These are phyloP conservation scores for Cinchona pubescens DNA, from an alignment of 257 asterid species.

Conservation along the genomic window DNA sequence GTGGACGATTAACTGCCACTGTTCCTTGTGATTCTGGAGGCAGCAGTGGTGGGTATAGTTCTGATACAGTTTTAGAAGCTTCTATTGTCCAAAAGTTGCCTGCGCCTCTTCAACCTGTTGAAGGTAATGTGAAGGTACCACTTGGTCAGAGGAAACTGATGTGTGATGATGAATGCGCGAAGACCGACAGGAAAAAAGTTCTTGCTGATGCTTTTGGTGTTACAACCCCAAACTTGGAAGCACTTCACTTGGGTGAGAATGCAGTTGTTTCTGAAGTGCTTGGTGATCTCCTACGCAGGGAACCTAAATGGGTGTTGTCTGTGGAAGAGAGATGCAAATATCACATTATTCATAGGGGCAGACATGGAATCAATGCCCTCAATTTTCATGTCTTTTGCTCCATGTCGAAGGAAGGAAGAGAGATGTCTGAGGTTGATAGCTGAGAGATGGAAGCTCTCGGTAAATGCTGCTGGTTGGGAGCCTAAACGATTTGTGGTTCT, in stretches of 20 bases:
- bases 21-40: conserved; percentile 97
- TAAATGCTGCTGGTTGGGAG: conserved; percentile 93
- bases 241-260: conserved; percentile 85
- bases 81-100: conserved; percentile 72
- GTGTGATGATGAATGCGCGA: conserved; percentile 90
- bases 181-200: conserved; percentile 76
- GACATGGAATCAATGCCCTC: conserved; percentile 61
- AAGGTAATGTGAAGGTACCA: conserved; percentile 61
- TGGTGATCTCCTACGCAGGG: conserved; percentile 88
- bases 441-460: conserved; percentile 92
- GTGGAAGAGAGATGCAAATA: conserved; percentile 88
- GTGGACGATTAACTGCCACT: conserved; percentile 70
- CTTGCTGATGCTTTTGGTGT: conserved; percentile 94
- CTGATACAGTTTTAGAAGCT: conserved; percentile 60
- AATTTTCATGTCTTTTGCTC: conserved; percentile 89
- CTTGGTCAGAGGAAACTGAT: conserved; percentile 83
- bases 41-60: conserved; percentile 34
- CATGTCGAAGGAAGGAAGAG: conserved; percentile 86
- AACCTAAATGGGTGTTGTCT: conserved; percentile 81
- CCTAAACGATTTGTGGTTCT: conserved; percentile 81
- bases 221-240: conserved; percentile 56
- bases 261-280: conserved; percentile 76
- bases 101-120: conserved; percentile 61
- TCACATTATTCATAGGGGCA: conserved; percentile 76
- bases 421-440: conserved; percentile 82